Percentiles rank a stretch among this genome's conserved stretches.
These are phyloP conservation scores for Rosa lucieae DNA, from an alignment of 306 rosid genomes.

Conservation along the genomic window DNA sequence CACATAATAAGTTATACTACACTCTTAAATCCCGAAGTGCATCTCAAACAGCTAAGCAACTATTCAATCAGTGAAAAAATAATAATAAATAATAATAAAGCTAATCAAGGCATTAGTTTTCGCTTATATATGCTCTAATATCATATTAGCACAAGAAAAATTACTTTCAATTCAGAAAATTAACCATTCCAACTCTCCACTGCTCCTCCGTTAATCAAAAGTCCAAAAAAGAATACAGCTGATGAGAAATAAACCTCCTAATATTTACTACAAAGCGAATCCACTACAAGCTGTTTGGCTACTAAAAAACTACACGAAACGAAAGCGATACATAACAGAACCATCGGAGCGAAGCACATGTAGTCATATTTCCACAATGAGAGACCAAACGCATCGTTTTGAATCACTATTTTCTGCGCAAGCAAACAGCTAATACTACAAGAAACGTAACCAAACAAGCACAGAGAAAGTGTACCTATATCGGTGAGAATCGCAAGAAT, in stretches of 20 bases:
- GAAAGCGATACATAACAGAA: not conserved
- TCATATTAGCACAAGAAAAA: not conserved
- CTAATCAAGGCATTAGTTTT: not conserved
- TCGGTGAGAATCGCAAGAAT: constrained; percentile 10
- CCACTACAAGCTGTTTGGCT: not conserved
- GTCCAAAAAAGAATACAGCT: too few relatives aligned
- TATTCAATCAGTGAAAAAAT: not conserved
- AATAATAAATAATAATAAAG: not conserved
- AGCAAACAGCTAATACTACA: not conserved
- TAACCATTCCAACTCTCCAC: not conserved
- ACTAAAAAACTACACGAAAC: not conserved
- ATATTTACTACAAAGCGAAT: not conserved
- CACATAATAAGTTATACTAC: not conserved
- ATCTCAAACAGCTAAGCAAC: not conserved
- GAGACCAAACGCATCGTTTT: not conserved
- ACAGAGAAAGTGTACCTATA: constrained; percentile 29
- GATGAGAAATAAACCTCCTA: not conserved
- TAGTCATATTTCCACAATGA: not conserved
- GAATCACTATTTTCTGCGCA: not conserved
- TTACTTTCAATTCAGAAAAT: not conserved
- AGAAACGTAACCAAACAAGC: not conserved
- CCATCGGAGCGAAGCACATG: not conserved
- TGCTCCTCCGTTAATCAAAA: too few relatives aligned
- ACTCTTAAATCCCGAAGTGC: not conserved
- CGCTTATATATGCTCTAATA: not conserved